Conservation (phyloP, 148 eudicot species). For the Rhododendron mucronatum region DNA sequence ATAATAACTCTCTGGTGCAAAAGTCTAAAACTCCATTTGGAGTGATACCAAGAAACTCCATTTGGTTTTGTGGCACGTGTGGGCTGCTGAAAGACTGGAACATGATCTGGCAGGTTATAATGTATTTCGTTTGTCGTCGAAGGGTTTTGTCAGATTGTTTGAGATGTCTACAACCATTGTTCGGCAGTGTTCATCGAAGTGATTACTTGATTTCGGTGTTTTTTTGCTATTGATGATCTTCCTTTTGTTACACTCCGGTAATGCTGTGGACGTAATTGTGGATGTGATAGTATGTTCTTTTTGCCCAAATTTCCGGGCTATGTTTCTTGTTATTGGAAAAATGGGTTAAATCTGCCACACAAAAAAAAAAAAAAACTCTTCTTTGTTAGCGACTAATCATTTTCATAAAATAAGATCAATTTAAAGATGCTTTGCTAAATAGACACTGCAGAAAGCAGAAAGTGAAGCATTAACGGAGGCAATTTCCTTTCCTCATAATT, state of each 20-base stretch:
- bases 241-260: no score
- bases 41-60: background rate
- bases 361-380: no score
- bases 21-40: background rate
- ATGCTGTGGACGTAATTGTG: no score
- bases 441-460: no score
- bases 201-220: background rate
- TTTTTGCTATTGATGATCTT: background rate
- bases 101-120: slow-evolving; percentile 6
- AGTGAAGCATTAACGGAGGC: no score
- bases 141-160: background rate
- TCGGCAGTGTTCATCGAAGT: background rate
- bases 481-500: no score
- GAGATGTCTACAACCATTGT: background rate
- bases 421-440: no score
- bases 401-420: background rate
- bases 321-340: no score
- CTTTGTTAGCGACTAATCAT: background rate
- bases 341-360: no score
- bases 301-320: no score
- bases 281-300: no score
- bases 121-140: background rate
- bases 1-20: background rate
- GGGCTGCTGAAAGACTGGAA: slow-evolving; percentile 45
- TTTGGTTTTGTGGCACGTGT: slow-evolving; percentile 40